Evolutionary conservation across 805 yeast genomes (phyloP).

Genomic region (Candida parachauliodes): DNA sequence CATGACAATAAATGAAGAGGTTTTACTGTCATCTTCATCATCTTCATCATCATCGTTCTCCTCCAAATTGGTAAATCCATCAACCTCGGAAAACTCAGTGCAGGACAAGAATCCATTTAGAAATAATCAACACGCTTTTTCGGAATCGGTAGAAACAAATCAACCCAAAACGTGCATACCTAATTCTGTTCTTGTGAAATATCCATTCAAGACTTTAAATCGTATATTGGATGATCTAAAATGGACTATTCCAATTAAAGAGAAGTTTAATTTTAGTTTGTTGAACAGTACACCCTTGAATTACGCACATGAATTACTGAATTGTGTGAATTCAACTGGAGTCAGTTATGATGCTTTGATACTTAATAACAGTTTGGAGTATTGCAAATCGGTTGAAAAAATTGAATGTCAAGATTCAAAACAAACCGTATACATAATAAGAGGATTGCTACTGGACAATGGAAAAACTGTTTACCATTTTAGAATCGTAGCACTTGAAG

Average conservation of each 20-base stretch:
- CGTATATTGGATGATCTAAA: constrained; percentile 63
- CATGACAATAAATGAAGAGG: background rate
- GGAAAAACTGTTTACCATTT: constrained; percentile 25
- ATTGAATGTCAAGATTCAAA: constrained; percentile 13
- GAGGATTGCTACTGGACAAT: constrained; percentile 29
- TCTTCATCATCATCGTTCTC: background rate
- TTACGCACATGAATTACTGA: constrained; percentile 27
- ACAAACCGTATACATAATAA: constrained; percentile 19
- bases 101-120: constrained; percentile 3
- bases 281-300: constrained; percentile 31
- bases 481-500: constrained; percentile 25
- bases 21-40: background rate
- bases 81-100: background rate
- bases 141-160: background rate
- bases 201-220: constrained; percentile 61
- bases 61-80: background rate
- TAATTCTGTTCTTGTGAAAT: constrained; percentile 10
- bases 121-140: background rate
- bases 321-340: constrained; percentile 11
- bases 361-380: constrained; percentile 32
- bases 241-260: constrained; percentile 22
- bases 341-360: constrained; percentile 22
- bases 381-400: constrained; percentile 29
- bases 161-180: constrained; percentile 11
- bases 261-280: constrained; percentile 16